Evolutionary conservation across 2,329 filamentous ascomycete species (phyloP), one percentile per base, ranked within the genome.

Genomic region (Rosellinia necatrix): DNA sequence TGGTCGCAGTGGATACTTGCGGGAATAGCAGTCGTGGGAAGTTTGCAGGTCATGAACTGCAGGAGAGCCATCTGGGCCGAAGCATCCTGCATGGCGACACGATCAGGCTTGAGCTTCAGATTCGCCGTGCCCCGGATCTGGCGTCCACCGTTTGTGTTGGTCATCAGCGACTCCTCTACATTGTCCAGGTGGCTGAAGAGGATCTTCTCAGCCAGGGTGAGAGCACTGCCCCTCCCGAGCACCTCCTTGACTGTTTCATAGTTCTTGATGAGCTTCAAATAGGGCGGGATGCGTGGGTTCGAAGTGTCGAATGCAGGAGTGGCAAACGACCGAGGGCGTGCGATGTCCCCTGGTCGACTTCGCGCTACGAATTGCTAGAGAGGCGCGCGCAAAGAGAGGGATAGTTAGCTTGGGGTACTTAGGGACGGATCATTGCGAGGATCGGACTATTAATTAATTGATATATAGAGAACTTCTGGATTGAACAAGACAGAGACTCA

Each of bases 1-100:
- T 99, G 94, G 78, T 99, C 94, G 76, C 94, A 99, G 78, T 99
- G 94, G 66, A 97, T 97, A 73, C 92, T 97, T 44, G 94, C 93
- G 9, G 94, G 94, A 46, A 99, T 93, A 8, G 92, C 92, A 2
- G 94, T 96, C 57, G 86, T 86, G 24, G 89, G 89, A 50, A 99
- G 82, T 52, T 91, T 90, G 75, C 94, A 99, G 24, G 90, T 91
- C 93, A 99, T 99, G 81, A 99, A 99, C 76, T 99, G 94, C 66
- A 99, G 79, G 63, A 99, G 79, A 1, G 94, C 94, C 94, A 99
- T 99, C 78, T 99, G 94, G 5, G 94, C 94, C 25, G 91, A 96
- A 12, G 94, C 94, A 79, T 99, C 94, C 76, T 99, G 94, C 94
- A 99, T 99, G 63, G 96, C 96, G 66, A 97, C 94, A 49, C 94